These are phyloP conservation scores for Clausena lansium DNA, from an alignment of 345 rosid species.

Conservation along the genomic window DNA sequence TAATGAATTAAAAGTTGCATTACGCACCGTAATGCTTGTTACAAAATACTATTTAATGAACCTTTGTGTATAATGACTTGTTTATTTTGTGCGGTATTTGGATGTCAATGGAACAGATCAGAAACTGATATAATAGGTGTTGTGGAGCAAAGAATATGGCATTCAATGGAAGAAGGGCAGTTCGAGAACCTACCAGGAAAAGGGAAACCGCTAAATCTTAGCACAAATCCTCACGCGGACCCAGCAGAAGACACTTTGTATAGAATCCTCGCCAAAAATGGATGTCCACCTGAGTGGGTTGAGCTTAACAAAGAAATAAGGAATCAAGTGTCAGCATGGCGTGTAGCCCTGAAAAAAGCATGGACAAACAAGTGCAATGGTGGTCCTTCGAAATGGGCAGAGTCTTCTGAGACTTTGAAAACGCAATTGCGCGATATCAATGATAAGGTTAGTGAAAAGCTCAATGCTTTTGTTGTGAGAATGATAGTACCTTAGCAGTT, in stretches of 20 bases:
- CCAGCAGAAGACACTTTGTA: slow-evolving; percentile 89
- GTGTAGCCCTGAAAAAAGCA: slow-evolving; percentile 66
- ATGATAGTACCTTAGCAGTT: background rate
- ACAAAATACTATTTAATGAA: too few relatives aligned
- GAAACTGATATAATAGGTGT: slow-evolving; percentile 82
- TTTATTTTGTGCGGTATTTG: background rate
- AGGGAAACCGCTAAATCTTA: slow-evolving; percentile 80
- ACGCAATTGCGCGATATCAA: slow-evolving; percentile 62
- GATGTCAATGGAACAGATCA: slow-evolving; percentile 46
- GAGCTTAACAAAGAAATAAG: slow-evolving; percentile 90
- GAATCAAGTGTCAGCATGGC: slow-evolving; percentile 58
- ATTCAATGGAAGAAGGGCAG: slow-evolving; percentile 94
- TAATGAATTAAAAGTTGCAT: background rate
- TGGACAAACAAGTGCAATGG: slow-evolving; percentile 51
- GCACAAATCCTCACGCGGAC: slow-evolving; percentile 70
- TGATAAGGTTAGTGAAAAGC: slow-evolving; percentile 46
- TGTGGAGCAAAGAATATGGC: slow-evolving; percentile 95
- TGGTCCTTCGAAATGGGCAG: slow-evolving; percentile 49
- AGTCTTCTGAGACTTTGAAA: slow-evolving; percentile 45
- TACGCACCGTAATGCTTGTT: background rate
- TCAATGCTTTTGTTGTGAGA: background rate
- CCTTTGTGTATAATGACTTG: background rate
- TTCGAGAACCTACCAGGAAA: slow-evolving; percentile 91
- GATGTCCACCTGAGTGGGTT: slow-evolving; percentile 91
- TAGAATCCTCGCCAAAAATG: slow-evolving; percentile 76